Evolutionary conservation across 2,329 filamentous ascomycete species (phyloP).

Genomic region (Phialophora chinensis): DNA sequence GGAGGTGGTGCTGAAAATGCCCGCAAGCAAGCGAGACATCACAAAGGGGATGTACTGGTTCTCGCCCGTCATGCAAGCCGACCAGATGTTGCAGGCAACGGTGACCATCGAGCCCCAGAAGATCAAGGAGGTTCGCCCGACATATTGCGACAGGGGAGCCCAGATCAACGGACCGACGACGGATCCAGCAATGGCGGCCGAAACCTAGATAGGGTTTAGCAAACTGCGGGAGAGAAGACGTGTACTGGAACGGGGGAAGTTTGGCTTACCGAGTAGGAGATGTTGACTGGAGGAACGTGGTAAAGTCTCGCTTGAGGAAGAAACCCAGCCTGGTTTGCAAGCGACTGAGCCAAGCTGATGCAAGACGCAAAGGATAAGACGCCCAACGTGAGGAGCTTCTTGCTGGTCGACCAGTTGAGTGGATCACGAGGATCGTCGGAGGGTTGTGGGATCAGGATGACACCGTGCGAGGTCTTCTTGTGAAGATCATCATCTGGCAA

Average conservation of each 20-base stretch:
- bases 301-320: not conserved
- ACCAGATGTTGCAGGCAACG: not conserved
- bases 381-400: not conserved
- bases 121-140: not conserved
- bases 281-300: not conserved
- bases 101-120: not conserved
- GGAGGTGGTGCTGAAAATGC: not conserved
- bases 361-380: not conserved
- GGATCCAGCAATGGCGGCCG: not conserved
- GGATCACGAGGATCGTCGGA: not conserved
- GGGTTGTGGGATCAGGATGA: not conserved
- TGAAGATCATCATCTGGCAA: not conserved
- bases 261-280: not conserved
- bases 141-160: not conserved
- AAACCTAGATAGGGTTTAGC: not conserved
- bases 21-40: conserved; percentile 1
- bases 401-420: not conserved
- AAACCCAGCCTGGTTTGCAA: not conserved
- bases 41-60: conserved; percentile 4
- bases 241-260: not conserved
- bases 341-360: not conserved
- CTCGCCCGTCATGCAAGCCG: conserved; percentile 2
- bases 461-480: not conserved
- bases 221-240: not conserved
- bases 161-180: conserved; percentile 1